Conservation (phyloP, 495 filamentous ascomycete species). For the Parathielavia appendiculata region DNA sequence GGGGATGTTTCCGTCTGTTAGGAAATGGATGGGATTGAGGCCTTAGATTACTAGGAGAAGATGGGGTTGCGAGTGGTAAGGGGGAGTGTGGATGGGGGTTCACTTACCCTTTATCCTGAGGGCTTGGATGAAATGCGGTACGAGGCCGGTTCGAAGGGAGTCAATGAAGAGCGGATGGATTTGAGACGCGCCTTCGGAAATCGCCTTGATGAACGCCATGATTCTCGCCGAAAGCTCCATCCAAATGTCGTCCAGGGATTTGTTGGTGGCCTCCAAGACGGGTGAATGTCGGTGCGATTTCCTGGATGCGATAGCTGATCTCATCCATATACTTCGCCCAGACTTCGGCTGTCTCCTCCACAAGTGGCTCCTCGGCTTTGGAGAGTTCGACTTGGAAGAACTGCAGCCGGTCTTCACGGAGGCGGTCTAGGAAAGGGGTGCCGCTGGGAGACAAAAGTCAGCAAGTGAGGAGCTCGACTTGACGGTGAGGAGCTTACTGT, state of each 20-base stretch:
- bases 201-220: not conserved
- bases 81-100: not conserved
- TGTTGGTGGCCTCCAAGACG: not conserved
- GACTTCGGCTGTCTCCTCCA: slow-evolving; percentile 1
- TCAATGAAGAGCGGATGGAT: slow-evolving; percentile 10
- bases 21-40: not conserved
- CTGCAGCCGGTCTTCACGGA: slow-evolving; percentile 11
- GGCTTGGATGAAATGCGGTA: not conserved
- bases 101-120: slow-evolving; percentile 9
- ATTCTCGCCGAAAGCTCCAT: slow-evolving; percentile 1
- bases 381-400: slow-evolving; percentile 13
- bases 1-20: no score
- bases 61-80: not conserved
- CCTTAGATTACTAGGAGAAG: not conserved
- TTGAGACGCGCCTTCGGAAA: not conserved
- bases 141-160: not conserved
- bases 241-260: not conserved
- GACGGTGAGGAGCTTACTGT: slow-evolving; percentile 7
- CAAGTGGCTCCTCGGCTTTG: not conserved
- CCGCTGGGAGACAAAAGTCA: not conserved
- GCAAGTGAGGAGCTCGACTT: not conserved
- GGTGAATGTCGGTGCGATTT: slow-evolving; percentile 11
- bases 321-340: slow-evolving; percentile 17
- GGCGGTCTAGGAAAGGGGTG: not conserved
- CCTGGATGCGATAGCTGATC: not conserved